Evolutionary conservation across 2,329 filamentous ascomycete species (phyloP), one percentile per base, ranked within the genome.

Genomic region (Fusarium verrucosum): DNA sequence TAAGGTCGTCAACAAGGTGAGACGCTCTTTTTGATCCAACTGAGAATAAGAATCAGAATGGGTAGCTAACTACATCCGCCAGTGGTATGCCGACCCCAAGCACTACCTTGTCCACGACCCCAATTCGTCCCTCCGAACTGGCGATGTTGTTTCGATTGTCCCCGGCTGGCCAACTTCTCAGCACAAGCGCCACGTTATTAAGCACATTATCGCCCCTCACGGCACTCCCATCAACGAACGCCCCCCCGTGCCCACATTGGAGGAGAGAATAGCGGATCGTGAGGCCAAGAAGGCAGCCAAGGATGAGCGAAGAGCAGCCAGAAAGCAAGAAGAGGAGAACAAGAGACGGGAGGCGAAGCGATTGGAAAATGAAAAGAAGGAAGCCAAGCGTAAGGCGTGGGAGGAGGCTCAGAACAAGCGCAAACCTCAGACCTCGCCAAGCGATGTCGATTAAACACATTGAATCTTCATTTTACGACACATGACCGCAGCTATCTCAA

Each of bases 41-140:
- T 7, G 22, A 16, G 22, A 33, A 30, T 14, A 13, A 37, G 20
- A 33, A 30, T 14, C 16, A 37, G 20, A 3, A 10, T 10, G 5
- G 14, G 11, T 4, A 20, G 19, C 49, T 33, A 33, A 57, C 30
- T 37, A 19, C 11, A 9, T 26, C 7, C 32, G 17, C 26, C 84
- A 80, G 78, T 79, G 74, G 79, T 94, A 90, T 76, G 84, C 88
- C 71, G 80, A 84, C 40, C 85, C 86, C 20, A 81, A 83, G 65
- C 84, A 87, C 66, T 84, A 89, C 74, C 86, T 94, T 26, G 91
- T 94, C 33, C 90, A 92, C 80, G 92, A 95, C 76, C 92, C 92
- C 25, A 87, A 86, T 75, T 85, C 87, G 68, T 92, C 90, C 23
- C 83, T 93, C 33, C 84, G 88, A 56, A 84, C 85, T 46, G 92